Evolutionary conservation across 129 eudicot species (phyloP), one percentile per base, ranked within the genome.

Genomic region (Dittrichia graveolens): DNA sequence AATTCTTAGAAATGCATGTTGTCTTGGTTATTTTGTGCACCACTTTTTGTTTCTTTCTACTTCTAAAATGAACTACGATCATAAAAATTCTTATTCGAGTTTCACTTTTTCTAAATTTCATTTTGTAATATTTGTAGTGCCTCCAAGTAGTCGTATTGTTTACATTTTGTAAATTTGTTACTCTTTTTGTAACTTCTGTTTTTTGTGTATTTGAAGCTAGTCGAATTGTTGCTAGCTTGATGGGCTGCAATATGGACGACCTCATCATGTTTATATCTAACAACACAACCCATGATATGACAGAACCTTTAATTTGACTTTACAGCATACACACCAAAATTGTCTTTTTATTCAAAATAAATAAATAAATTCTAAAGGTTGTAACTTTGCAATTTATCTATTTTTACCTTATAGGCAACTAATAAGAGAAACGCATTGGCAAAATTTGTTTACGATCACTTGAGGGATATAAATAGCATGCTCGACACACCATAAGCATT

Each of bases 341-440:
- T 58, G 35, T 10, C 19, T 76, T 55, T 67, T 50, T 15, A 18
- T 50, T 41, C 42, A 12, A 5, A 60, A 61, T 41, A 63, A 53
- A n/a, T 6, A 40, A 50, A 68, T 11, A 6, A 37, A n/a, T 54
- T 14, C 37, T 34, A 15, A 42, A 64, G 37, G n/a, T 24, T 42
- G 63, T 62, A 50, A 48, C 14, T 24, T 67, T 18, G 8, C 42
- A 14, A 18, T 39, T 19, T 24, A 10, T 69, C n/a, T n/a, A n/a
- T 69, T 13, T 77, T 49, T 48, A 47, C 49, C 62, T 13, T 80
- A 41, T 66, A 94, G 99, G 99, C 99, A 67, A 84, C 69, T 71
- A 93, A 90, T 63, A 61, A 87, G 80, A 88, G 99, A 85, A 93
- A 94, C 79, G 84, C 96, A 42, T 68, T 94, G 82, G 97, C 99